These are phyloP conservation scores for Rhodotorula glutinis DNA, from an alignment of 1,284 basidiomycete species.

Conservation along the genomic window DNA sequence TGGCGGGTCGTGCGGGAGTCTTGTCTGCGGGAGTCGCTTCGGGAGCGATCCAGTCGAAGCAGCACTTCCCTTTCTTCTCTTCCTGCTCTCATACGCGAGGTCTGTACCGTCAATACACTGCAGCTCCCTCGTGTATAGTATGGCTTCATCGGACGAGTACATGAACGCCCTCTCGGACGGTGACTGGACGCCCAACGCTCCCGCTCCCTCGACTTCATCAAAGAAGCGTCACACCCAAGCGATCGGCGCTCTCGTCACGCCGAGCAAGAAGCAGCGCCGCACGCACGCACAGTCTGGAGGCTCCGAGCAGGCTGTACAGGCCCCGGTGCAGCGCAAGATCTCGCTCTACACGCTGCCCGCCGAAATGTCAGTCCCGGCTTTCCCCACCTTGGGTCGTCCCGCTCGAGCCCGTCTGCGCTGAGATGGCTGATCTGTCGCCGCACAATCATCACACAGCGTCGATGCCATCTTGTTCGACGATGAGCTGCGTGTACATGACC, in stretches of 20 bases:
- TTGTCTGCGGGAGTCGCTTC: not conserved
- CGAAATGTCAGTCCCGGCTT: slow-evolving; percentile 8
- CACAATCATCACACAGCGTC: slow-evolving; percentile 7
- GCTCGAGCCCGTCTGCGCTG: not conserved
- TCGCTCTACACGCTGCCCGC: slow-evolving; percentile 1
- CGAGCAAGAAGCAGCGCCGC: no score
- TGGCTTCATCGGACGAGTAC: not conserved
- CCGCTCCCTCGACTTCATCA: no score
- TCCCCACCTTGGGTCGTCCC: not conserved
- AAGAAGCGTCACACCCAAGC: no score
- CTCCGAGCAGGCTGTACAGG: not conserved
- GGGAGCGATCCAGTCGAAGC: no score
- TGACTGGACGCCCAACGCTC: not conserved
- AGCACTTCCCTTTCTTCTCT: no score
- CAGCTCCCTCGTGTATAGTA: no score
- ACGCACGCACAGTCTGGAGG: no score
- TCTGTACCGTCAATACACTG: no score
- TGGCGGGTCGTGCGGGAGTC: no score
- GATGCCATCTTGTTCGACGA: slow-evolving; percentile 11
- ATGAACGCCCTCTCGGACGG: not conserved
- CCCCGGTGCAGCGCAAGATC: not conserved
- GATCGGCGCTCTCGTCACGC: no score
- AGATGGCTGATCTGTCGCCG: not conserved
- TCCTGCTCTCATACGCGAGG: no score
- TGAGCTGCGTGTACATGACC: slow-evolving; percentile 17